Evolutionary conservation across 768 basidiomycete species (phyloP).

Genomic region (Fomitopsis pulvina): DNA sequence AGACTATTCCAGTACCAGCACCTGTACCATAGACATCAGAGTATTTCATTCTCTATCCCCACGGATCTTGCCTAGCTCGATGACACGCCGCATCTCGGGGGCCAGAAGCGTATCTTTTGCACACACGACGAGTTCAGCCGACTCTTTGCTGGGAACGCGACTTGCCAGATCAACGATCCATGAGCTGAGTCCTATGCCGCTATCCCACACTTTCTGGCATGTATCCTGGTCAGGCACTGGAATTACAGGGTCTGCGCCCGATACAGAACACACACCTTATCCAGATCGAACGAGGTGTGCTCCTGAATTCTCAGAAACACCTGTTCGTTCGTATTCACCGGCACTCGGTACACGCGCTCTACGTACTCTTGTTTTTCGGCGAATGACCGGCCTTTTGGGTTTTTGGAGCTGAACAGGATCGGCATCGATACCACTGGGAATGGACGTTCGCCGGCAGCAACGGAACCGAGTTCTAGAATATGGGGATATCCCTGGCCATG

Average conservation of each 20-base stretch:
- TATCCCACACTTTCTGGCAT: constrained; percentile 92
- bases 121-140: constrained; percentile 7
- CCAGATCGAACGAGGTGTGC: constrained; percentile 85
- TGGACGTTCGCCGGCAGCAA: constrained; percentile 36
- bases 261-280: constrained; percentile 56
- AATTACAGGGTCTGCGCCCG: not conserved
- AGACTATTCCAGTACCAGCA: constrained; percentile 80
- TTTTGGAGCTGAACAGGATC: constrained; percentile 37
- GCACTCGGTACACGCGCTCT: constrained; percentile 41
- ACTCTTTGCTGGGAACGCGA: constrained; percentile 3
- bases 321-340: constrained; percentile 7
- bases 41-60: too few species aligned
- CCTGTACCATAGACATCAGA: constrained; percentile 42
- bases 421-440: constrained; percentile 70
- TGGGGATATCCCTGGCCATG: constrained; percentile 21
- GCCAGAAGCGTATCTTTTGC: constrained; percentile 36
- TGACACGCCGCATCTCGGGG: constrained; percentile 31
- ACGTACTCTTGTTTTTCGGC: constrained; percentile 63
- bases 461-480: constrained; percentile 36
- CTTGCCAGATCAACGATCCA: constrained; percentile 51
- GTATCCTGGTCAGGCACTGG: not conserved
- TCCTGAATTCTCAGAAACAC: constrained; percentile 52
- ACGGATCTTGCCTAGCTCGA: constrained; percentile 69
- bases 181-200: constrained; percentile 78
- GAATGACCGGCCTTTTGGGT: not conserved